Percentiles rank a stretch among this genome's conserved stretches.
These are phyloP conservation scores for Heliocybe sulcata DNA, from an alignment of 1,284 basidiomycete genomes.

Conservation along the genomic window DNA sequence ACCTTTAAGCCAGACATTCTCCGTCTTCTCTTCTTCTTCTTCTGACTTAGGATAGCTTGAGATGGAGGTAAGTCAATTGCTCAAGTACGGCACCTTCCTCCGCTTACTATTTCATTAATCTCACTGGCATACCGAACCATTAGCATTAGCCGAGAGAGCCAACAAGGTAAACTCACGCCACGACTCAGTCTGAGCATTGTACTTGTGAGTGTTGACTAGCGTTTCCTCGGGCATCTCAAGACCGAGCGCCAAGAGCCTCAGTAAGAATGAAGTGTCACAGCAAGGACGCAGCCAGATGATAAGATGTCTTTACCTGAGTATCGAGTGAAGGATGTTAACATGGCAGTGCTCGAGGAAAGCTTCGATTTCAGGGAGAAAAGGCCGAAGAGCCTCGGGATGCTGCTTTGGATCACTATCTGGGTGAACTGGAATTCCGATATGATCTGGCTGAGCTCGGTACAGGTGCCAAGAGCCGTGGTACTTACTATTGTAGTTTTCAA, in stretches of 20 bases:
- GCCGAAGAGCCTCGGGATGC: conserved; percentile 35
- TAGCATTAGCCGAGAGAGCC: conserved; percentile 4
- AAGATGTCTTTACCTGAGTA: conserved; percentile 31
- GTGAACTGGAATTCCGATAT: too few relatives aligned
- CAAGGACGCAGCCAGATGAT: too few relatives aligned
- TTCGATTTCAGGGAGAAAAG: conserved; percentile 52
- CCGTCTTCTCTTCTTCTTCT: conserved; percentile 48
- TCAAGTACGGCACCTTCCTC: background rate
- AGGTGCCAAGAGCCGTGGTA: too few relatives aligned
- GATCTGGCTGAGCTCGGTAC: too few relatives aligned
- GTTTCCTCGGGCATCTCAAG: conserved; percentile 28
- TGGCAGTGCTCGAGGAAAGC: conserved; percentile 46
- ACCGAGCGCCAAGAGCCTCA: conserved; percentile 35
- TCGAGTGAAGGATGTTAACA: conserved; percentile 38
- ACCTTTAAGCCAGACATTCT: conserved; percentile 54
- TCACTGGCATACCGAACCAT: conserved; percentile 21
- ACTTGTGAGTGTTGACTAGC: conserved; percentile 24
- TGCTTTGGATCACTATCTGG: too few relatives aligned
- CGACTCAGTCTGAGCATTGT: conserved; percentile 19
- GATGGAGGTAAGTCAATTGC: background rate
- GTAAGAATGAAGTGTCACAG: background rate
- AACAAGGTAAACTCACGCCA: conserved; percentile 15
- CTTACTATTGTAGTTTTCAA: conserved; percentile 27
- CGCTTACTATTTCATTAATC: conserved; percentile 52
- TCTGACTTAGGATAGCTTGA: conserved; percentile 33